These are phyloP conservation scores for Sordaria brevicollis DNA, from an alignment of 495 filamentous ascomycete genomes.

Conservation along the genomic window DNA sequence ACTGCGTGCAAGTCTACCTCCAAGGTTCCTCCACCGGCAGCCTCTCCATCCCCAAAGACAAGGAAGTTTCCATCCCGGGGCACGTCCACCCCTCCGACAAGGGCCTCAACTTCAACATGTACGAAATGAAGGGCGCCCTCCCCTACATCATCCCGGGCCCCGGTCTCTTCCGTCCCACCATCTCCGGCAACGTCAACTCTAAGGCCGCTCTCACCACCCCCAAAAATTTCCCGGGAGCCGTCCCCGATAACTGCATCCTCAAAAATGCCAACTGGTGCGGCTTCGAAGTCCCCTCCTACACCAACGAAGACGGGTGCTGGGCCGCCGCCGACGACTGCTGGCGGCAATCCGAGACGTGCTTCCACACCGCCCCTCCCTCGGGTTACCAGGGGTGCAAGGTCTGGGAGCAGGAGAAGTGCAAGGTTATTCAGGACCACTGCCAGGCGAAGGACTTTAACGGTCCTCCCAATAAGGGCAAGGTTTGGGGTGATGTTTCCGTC, in stretches of 20 bases:
- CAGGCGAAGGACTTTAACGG: slow-evolving; percentile 37
- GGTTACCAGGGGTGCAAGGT: slow-evolving; percentile 46
- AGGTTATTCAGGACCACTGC: slow-evolving; percentile 39
- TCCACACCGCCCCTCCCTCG: slow-evolving; percentile 42
- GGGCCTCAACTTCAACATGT: slow-evolving; percentile 55
- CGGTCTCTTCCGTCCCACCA: slow-evolving; percentile 27
- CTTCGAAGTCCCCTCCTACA: slow-evolving; percentile 44
- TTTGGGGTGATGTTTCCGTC: slow-evolving; percentile 17
- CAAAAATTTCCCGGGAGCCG: slow-evolving; percentile 29
- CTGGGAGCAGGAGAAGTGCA: slow-evolving; percentile 50
- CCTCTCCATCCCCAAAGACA: slow-evolving; percentile 24
- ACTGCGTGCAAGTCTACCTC: slow-evolving; percentile 62
- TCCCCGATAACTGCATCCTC: slow-evolving; percentile 45
- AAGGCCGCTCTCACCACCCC: slow-evolving; percentile 10
- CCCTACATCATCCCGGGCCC: slow-evolving; percentile 55
- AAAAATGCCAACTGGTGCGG: slow-evolving; percentile 67
- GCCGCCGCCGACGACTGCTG: slow-evolving; percentile 42
- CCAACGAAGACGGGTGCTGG: slow-evolving; percentile 49
- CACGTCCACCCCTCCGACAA: slow-evolving; percentile 42
- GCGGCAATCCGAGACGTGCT: slow-evolving; percentile 47
- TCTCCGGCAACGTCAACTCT: neutral
- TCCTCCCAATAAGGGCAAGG: slow-evolving; percentile 46
- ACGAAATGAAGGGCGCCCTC: slow-evolving; percentile 18
- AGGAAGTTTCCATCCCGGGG: slow-evolving; percentile 53
- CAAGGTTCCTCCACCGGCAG: slow-evolving; percentile 30